These are phyloP conservation scores for Aspergillus neotritici DNA, from an alignment of 2,329 filamentous ascomycete genomes.

Conservation along the genomic window DNA sequence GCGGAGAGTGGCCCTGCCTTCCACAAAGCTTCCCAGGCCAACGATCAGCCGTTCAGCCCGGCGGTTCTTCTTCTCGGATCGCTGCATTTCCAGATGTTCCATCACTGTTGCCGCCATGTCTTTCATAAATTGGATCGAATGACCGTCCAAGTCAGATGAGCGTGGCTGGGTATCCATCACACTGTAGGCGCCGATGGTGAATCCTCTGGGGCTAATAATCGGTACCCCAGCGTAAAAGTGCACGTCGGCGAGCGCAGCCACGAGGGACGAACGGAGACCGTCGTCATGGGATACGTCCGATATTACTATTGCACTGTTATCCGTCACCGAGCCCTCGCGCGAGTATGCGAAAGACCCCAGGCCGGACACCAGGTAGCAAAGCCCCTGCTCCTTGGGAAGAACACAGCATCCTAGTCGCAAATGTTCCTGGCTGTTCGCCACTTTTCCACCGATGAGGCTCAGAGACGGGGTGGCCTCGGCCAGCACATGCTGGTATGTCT, in stretches of 20 bases:
- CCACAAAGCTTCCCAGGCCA: slow-evolving; percentile 49
- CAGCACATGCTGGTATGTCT: slow-evolving; percentile 45
- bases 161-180: slow-evolving; percentile 52
- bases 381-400: slow-evolving; percentile 22
- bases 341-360: not conserved
- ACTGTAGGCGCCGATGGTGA: slow-evolving; percentile 54
- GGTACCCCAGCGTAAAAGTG: slow-evolving; percentile 54
- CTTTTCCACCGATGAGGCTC: slow-evolving; percentile 26
- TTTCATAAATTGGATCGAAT: slow-evolving; percentile 51
- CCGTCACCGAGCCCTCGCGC: not conserved
- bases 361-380: slow-evolving; percentile 23
- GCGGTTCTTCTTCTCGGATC: slow-evolving; percentile 47
- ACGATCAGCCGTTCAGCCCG: slow-evolving; percentile 54
- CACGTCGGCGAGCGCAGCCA: slow-evolving; percentile 23
- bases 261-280: slow-evolving; percentile 22
- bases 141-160: slow-evolving; percentile 4
- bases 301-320: slow-evolving; percentile 17
- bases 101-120: slow-evolving; percentile 54
- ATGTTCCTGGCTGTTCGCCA: slow-evolving; percentile 17
- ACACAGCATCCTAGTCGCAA: slow-evolving; percentile 27
- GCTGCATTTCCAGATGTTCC: slow-evolving; percentile 52
- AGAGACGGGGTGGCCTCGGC: slow-evolving; percentile 47
- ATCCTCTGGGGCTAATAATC: slow-evolving; percentile 50
- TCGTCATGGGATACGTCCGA: slow-evolving; percentile 32
- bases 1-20: slow-evolving; percentile 35